phyloP scores from a whole-genome alignment of 1,284 basidiomycete species.

The Mycena sp. region DNA sequence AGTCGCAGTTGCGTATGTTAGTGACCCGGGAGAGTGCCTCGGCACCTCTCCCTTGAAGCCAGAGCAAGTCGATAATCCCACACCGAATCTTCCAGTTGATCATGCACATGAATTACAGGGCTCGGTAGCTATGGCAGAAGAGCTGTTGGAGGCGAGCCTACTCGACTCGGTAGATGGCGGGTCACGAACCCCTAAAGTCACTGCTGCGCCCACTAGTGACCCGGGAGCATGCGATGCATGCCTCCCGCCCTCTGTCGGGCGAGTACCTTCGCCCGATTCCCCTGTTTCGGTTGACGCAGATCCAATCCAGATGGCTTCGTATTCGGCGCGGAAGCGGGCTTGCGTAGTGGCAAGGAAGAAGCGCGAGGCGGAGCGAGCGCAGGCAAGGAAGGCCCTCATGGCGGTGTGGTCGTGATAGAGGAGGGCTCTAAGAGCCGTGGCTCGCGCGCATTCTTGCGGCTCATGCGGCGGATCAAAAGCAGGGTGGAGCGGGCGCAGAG shows the following conservation, averaged over 20 bases:
- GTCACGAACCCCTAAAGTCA: slow-evolving; percentile 5
- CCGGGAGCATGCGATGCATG: slow-evolving; percentile 6
- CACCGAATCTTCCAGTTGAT: background rate
- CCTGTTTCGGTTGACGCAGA: slow-evolving; percentile 4
- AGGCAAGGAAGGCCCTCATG: background rate
- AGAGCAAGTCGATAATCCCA: too few species aligned
- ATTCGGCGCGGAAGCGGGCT: slow-evolving; percentile 1
- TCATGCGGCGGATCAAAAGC: background rate
- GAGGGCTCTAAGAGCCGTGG: background rate
- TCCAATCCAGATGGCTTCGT: background rate
- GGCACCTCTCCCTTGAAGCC: too few species aligned
- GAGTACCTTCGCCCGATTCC: background rate
- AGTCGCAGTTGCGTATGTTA: too few species aligned
- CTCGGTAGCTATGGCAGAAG: background rate
- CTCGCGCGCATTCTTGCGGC: background rate
- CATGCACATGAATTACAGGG: background rate
- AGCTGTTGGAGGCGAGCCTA: background rate
- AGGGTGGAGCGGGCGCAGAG: background rate
- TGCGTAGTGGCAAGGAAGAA: background rate
- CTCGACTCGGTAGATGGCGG: slow-evolving; percentile 6
- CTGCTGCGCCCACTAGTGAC: too few species aligned
- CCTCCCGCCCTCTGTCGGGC: slow-evolving; percentile 3
- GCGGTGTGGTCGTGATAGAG: background rate
- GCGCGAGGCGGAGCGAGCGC: background rate
- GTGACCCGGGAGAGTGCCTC: too few species aligned